These are phyloP conservation scores for Colletotrichum noveboracense DNA, from an alignment of 2,329 filamentous ascomycete genomes.

Conservation along the genomic window DNA sequence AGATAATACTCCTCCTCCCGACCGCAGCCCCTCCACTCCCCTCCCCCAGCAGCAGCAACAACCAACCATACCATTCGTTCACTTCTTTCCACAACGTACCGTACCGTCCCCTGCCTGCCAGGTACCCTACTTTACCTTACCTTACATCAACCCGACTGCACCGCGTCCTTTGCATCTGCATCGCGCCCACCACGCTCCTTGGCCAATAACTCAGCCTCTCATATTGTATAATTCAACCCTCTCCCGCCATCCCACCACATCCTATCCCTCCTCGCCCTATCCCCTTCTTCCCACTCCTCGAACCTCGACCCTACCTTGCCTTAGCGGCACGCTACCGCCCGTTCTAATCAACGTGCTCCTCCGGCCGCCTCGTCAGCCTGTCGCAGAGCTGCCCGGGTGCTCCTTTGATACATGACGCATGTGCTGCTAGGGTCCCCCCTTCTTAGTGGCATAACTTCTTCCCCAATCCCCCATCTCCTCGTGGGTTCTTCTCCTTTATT, in stretches of 20 bases:
- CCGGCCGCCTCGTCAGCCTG: slow-evolving; percentile 17
- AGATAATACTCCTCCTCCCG: not conserved
- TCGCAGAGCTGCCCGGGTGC: slow-evolving; percentile 21
- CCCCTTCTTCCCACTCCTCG: not conserved
- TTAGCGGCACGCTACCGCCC: slow-evolving; percentile 11
- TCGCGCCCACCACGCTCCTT: not conserved
- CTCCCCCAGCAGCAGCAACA: not conserved
- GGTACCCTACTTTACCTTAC: not conserved
- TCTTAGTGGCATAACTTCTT: slow-evolving; percentile 15
- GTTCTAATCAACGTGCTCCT: slow-evolving; percentile 16
- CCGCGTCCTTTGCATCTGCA: slow-evolving; percentile 8
- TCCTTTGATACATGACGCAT: slow-evolving; percentile 25
- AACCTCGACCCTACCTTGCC: not conserved
- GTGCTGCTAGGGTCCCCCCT: slow-evolving; percentile 21
- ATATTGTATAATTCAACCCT: slow-evolving; percentile 11
- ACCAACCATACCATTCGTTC: not conserved
- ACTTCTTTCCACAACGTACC: not conserved
- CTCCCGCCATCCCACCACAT: not conserved
- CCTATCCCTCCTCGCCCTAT: not conserved
- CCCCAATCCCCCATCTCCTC: slow-evolving; percentile 16
- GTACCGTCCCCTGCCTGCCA: not conserved
- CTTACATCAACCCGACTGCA: not conserved
- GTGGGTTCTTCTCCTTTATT: slow-evolving; percentile 3
- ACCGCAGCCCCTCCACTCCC: not conserved
- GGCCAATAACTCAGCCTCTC: not conserved